Evolutionary conservation across 129 eudicot genomes (phyloP), one percentile per base, ranked within the genome.

Genomic region (Helianthus tuberosus): DNA sequence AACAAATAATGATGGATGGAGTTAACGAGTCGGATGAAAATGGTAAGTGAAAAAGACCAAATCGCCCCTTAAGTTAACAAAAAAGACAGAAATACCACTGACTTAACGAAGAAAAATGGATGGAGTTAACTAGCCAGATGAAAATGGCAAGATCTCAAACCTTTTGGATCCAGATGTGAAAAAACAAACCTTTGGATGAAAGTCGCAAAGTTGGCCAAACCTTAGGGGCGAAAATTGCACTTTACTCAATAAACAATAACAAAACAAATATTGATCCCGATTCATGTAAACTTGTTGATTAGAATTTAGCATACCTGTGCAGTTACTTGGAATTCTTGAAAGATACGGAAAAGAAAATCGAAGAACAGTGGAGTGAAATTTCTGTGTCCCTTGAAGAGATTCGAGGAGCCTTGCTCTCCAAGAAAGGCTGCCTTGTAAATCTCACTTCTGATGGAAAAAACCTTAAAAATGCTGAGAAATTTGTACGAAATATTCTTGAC

Each of bases 301-400:
- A 61, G 36, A 48, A 48, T 48, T 6, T 77, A 66, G 65, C 29
- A 38, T 50, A 16, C 64, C 57, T 47, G 36, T 84, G 76, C 88
- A 91, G 97, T 79, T 91, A 88, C 72, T 81, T 91, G 69, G 97
- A 91, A 75, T 91, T 82, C 72, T 71, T 91, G 73, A 81, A 75
- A 74, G 81, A 49, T 73, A 85, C 88, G 44, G 96, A 88, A 74
- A 84, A 79, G 78, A 86, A 83, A 74, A 84, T 88, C 47, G 97
- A 91, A 51, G 74, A 82, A n/a, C 71, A 91, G 23, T 91, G 97
- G 97, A 39, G 46, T 70, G 88, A 77, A 77, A 81, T 91, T 15
- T 84, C 97, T 27, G 70, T 81, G 66, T 86, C 96, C 23, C 83
- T 91, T 46, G 97, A 91, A 76, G 92, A 91, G 82, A 91, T 91